Evolutionary conservation across 768 basidiomycete genomes (phyloP), one percentile per base, ranked within the genome.

Genomic region (Suillus discolor): DNA sequence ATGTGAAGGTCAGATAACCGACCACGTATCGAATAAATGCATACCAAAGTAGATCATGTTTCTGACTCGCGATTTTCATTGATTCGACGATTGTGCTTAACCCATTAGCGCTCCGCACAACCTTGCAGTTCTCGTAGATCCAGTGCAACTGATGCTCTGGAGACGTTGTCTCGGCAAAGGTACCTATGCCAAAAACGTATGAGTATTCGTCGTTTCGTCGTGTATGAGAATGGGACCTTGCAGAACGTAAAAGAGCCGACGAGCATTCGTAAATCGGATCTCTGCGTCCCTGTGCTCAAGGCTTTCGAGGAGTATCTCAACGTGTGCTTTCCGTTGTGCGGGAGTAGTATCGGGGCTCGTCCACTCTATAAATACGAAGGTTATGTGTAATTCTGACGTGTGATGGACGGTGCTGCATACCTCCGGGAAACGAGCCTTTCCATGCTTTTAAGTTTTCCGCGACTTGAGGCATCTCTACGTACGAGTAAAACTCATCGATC

Each of bases 401-500:
- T 49, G 23, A 49, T 59, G 9, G 42, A 63, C 62, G 31, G 38
- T 60, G 64, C 41, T 49, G 62, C 87, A 71, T 72, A 92, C 94
- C 92, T 77, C 87, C 87, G 38, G 83, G 79, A 74, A 92, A 96
- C 51, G 91, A 93, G 45, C 89, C 89, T 72, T 91, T 87, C 92
- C 94, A 97, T 54, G 93, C 91, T 72, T 89, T 90, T 68, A 93
- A 81, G 74, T 94, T 94, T 81, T 94, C 92, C 3, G 87, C 88
- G 25, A 95, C 90, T 74, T 96, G 93, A 0, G 92, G 87, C 87
- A 95, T 93, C 81, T 98, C 97, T 67, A 94, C 89, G 78, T 97
- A 99, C 25, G 94, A 94, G 78, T 97, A 99, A 79, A 99, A 98
- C 78, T 99, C 97, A 65, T 98, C 93, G 45, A 99, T 89, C 76